These are phyloP conservation scores for Sporothrix globosa DNA, from an alignment of 2,329 filamentous ascomycete species.

Conservation along the genomic window DNA sequence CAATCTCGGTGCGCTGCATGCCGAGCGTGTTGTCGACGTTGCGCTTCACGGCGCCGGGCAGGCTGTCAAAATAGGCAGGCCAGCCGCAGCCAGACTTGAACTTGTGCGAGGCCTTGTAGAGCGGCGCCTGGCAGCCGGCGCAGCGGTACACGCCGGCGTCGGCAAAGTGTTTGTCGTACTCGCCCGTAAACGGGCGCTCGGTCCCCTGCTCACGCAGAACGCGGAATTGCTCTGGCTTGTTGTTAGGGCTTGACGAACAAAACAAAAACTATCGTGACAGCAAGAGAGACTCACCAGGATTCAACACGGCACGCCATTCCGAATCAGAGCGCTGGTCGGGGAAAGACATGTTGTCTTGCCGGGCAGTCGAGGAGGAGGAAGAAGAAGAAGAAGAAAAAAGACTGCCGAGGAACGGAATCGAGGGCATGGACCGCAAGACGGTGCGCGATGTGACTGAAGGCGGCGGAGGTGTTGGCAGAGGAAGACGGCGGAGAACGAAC, in stretches of 20 bases:
- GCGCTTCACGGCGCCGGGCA: constrained; percentile 85
- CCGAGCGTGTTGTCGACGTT: constrained; percentile 77
- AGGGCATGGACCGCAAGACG: constrained; percentile 65
- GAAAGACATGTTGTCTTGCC: constrained; percentile 63
- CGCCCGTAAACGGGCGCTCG: constrained; percentile 76
- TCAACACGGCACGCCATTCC: constrained; percentile 89
- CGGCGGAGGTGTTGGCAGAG: constrained; percentile 50
- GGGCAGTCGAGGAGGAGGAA: constrained; percentile 57
- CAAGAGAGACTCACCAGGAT: constrained; percentile 48
- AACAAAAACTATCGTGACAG: too few species aligned
- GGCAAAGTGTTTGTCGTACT: constrained; percentile 85
- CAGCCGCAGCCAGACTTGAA: constrained; percentile 96
- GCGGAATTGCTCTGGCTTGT: constrained; percentile 83
- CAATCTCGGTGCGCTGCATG: constrained; percentile 88
- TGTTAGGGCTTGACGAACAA: constrained; percentile 27
- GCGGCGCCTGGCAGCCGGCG: constrained; percentile 79
- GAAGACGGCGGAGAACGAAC: constrained; percentile 48
- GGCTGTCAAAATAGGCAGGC: constrained; percentile 96
- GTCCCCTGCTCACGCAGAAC: constrained; percentile 91
- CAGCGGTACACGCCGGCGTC: constrained; percentile 80
- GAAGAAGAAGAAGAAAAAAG: constrained; percentile 61
- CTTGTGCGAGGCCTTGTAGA: constrained; percentile 93
- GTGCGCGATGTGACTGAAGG: constrained; percentile 36
- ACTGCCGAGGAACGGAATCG: constrained; percentile 75
- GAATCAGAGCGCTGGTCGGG: constrained; percentile 79